These are phyloP conservation scores for Dendrocalamus sinicus DNA, from an alignment of 176 grass and related monocot genomes.

Conservation along the genomic window DNA sequence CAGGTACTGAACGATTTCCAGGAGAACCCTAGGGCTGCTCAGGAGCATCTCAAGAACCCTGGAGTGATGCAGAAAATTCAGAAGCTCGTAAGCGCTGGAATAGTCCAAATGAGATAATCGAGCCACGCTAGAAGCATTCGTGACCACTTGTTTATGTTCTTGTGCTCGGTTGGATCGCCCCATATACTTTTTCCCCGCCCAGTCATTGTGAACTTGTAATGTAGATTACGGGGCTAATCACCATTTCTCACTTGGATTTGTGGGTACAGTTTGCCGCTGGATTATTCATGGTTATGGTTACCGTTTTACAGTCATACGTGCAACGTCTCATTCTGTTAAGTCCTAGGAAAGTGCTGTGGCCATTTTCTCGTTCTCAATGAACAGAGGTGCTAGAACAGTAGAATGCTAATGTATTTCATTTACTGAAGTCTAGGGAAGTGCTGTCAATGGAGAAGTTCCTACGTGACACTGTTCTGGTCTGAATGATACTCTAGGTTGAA, in stretches of 20 bases:
- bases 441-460: background rate
- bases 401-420: background rate
- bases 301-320: background rate
- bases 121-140: background rate
- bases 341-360: background rate
- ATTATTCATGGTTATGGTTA: constrained; percentile 36
- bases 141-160: constrained; percentile 27
- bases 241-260: constrained; percentile 40
- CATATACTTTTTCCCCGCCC: background rate
- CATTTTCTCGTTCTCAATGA: background rate
- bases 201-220: constrained; percentile 9
- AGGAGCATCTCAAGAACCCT: constrained; percentile 87
- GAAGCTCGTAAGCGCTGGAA: constrained; percentile 87
- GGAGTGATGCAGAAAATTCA: constrained; percentile 94
- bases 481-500: background rate
- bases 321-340: background rate
- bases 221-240: background rate
- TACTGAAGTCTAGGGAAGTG: background rate
- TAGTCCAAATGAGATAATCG: constrained; percentile 83
- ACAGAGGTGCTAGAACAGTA: background rate
- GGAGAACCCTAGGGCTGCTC: constrained; percentile 83
- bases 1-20: constrained; percentile 93
- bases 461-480: background rate
- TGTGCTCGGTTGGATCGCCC: constrained; percentile 29
- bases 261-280: constrained; percentile 29